Evolutionary conservation across 805 yeast species (phyloP), one percentile per base, ranked within the genome.

Genomic region (Cyberlindnera americana): DNA sequence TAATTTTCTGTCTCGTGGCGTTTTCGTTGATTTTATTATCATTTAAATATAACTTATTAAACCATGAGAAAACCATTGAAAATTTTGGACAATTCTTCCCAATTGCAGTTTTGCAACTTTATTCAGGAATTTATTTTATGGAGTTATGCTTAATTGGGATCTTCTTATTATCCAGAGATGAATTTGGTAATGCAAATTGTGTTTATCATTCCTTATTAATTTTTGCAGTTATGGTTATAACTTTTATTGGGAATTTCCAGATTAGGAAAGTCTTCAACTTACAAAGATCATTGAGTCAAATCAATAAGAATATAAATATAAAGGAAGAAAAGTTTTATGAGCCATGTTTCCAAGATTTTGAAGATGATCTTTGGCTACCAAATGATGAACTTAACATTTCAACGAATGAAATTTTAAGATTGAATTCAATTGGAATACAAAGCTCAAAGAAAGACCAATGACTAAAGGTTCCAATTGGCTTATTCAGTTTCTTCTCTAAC

Each of bases 91-190:
- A 66, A 42, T 66, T 83, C 32, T 89, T 85, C 57, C 85, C 93
- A 1, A 67, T 68, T 3, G 95, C 95, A 0, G 60, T 89, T 15
- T 70, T 83, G 41, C 95, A 87, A 41, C 60, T 89, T 31, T 87
- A 83, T 53, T 69, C 84, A 0, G 97, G 97, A 0, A 63, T 89
- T 2, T 89, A 89, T 57, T 85, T 89, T 52, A 67, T 86, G 54
- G 95, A 89, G 53, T 66, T 82, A 26, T 83, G 90, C 46, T 61
- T 89, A 51, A 71, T 85, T 29, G 97, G 96, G 0, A 63, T 87
- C 9, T 81, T 86, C 50, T 73, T 85, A 29, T 60, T 84, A 13
- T 81, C 81, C 46, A 66, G 69, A 38, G 71, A 80, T 50, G 63
- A 64, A n/a, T 38, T 62, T 6, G 78, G 69, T 25, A 56, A 53